Conservation (phyloP, 768 basidiomycete species). For the Boletus pseudo-olivaceus region DNA sequence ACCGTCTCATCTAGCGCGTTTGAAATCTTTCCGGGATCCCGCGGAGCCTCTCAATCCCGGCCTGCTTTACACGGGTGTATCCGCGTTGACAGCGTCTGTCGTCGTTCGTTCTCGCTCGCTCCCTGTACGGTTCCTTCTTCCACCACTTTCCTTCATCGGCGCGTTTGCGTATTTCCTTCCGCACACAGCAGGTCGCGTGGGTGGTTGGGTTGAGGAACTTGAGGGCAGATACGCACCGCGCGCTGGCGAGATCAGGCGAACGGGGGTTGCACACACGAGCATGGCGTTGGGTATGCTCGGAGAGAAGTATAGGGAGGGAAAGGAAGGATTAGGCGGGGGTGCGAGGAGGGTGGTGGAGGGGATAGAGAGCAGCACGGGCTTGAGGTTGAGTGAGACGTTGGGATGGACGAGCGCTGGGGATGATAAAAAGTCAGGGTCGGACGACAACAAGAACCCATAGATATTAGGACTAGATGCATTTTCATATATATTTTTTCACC, state of each 20-base stretch:
- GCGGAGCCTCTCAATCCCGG: slow-evolving; percentile 85
- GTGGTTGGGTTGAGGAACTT: slow-evolving; percentile 58
- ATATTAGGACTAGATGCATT: background rate
- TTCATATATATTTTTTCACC: slow-evolving; percentile 2
- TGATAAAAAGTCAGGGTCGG: slow-evolving; percentile 13
- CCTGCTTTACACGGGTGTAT: slow-evolving; percentile 85
- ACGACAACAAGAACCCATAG: slow-evolving; percentile 16
- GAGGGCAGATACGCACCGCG: slow-evolving; percentile 71
- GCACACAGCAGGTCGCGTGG: slow-evolving; percentile 68
- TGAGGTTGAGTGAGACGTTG: slow-evolving; percentile 63
- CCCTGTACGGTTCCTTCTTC: slow-evolving; percentile 66
- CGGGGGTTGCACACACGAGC: slow-evolving; percentile 54
- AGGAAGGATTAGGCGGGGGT: slow-evolving; percentile 42
- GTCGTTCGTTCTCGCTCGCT: slow-evolving; percentile 74
- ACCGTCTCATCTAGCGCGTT: slow-evolving; percentile 49
- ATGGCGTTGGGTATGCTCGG: slow-evolving; percentile 60
- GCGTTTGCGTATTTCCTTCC: slow-evolving; percentile 87
- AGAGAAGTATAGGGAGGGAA: slow-evolving; percentile 47
- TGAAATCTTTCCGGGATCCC: slow-evolving; percentile 78
- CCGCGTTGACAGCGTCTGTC: slow-evolving; percentile 85
- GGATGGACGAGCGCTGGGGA: slow-evolving; percentile 36
- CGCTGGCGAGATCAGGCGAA: slow-evolving; percentile 63
- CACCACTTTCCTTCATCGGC: slow-evolving; percentile 66
- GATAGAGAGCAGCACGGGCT: slow-evolving; percentile 66
- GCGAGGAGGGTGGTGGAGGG: slow-evolving; percentile 47